A percentile compares a stretch with the other conserved stretches of the same genome.
Evolutionary conservation across 2,329 filamentous ascomycete genomes (phyloP).

Genomic region (Colletotrichum liriopes): DNA sequence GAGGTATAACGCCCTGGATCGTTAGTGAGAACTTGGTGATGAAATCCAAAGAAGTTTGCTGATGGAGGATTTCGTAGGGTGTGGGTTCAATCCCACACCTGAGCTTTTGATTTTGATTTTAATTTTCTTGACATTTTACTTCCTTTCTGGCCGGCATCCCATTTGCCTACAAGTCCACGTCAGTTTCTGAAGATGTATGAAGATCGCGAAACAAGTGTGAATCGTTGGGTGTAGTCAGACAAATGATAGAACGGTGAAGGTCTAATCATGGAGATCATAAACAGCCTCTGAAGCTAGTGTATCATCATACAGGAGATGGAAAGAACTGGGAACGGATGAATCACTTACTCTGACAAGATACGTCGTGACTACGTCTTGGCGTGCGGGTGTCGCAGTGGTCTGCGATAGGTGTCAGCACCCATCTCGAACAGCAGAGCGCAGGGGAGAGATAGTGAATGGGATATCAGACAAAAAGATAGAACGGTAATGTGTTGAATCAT

Average conservation of each 20-base stretch:
- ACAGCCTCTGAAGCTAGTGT: slow-evolving; percentile 61
- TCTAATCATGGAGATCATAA: slow-evolving; percentile 62
- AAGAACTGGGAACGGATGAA: neutral
- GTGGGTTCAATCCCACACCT: neutral
- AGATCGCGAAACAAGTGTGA: neutral
- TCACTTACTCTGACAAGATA: neutral
- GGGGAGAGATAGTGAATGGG: neutral
- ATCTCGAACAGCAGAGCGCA: slow-evolving; percentile 19
- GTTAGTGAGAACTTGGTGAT: slow-evolving; percentile 13
- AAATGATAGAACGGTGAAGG: slow-evolving; percentile 52
- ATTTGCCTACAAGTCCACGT: neutral
- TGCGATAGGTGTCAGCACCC: neutral
- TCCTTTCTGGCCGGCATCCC: neutral
- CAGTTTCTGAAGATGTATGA: neutral
- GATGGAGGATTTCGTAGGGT: slow-evolving; percentile 8
- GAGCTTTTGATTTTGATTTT: slow-evolving; percentile 8
- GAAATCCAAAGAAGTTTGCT: slow-evolving; percentile 14
- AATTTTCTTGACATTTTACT: neutral
- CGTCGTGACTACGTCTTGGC: neutral
- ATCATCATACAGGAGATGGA: slow-evolving; percentile 56
- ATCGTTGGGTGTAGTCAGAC: slow-evolving; percentile 32
- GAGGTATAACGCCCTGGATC: slow-evolving; percentile 11
- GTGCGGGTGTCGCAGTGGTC: neutral
- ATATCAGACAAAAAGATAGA: slow-evolving; percentile 46
- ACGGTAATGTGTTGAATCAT: slow-evolving; percentile 58